These are phyloP conservation scores for Gyrodon lividus DNA, from an alignment of 768 basidiomycete species.

Conservation along the genomic window DNA sequence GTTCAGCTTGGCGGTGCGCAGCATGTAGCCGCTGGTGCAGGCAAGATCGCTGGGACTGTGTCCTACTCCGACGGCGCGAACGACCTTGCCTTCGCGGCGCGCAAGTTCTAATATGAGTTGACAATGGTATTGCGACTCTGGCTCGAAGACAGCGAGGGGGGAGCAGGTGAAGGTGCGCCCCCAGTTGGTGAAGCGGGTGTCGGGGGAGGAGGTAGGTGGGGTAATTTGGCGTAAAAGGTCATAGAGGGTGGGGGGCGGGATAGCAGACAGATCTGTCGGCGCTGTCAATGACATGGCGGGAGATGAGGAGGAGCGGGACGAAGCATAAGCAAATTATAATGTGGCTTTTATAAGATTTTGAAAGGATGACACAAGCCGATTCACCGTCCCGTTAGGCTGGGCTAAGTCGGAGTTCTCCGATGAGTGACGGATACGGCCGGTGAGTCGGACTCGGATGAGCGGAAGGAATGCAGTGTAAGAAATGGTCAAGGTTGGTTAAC, in stretches of 20 bases:
- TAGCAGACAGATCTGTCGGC: conserved; percentile 31
- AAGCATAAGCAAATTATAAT: conserved; percentile 17
- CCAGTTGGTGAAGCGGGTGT: conserved; percentile 78
- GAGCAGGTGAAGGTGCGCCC: conserved; percentile 71
- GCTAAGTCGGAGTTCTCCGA: conserved; percentile 13
- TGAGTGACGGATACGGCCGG: conserved; percentile 14
- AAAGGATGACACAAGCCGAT: conserved; percentile 26
- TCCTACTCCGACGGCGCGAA: conserved; percentile 86
- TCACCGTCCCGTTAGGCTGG: conserved; percentile 20
- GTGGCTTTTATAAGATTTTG: conserved; percentile 31
- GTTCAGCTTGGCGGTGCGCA: conserved; percentile 74
- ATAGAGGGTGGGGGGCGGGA: conserved; percentile 50
- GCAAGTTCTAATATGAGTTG: conserved; percentile 79
- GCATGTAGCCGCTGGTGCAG: conserved; percentile 84
- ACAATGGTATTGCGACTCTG: conserved; percentile 67
- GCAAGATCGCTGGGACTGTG: conserved; percentile 94
- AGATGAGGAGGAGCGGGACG: conserved; percentile 36
- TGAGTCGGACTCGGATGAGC: background rate
- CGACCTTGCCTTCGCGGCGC: conserved; percentile 60
- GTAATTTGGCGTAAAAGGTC: conserved; percentile 55
- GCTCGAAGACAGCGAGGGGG: conserved; percentile 74
- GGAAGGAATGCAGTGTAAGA: conserved; percentile 3
- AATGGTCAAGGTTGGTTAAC: background rate
- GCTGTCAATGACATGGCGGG: conserved; percentile 38
- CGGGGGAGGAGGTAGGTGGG: conserved; percentile 38